These are phyloP conservation scores for Catharanthus roseus DNA, from an alignment of 257 asterid species.

Conservation along the genomic window DNA sequence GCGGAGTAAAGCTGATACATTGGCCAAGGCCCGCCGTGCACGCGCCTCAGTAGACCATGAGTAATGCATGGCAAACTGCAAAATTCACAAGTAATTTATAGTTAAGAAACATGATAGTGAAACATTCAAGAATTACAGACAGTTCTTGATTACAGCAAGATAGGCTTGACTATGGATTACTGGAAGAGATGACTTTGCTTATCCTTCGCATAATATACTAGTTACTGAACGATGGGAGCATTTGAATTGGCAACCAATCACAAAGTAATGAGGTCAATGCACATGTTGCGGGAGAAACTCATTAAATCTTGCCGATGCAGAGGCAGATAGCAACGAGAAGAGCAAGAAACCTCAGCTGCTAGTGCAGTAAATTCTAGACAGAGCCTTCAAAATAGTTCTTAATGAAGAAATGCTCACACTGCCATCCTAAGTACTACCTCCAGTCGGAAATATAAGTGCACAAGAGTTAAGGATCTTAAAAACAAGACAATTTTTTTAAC, in stretches of 20 bases:
- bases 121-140: background rate
- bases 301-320: too few relatives aligned
- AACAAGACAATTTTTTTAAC: too few relatives aligned
- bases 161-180: background rate
- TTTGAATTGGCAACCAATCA: background rate
- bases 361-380: background rate
- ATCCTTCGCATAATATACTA: background rate
- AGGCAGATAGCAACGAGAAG: background rate
- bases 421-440: background rate
- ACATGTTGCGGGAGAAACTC: background rate
- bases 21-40: slow-evolving; percentile 90
- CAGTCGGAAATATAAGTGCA: too few relatives aligned
- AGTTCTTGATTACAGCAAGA: slow-evolving; percentile 6
- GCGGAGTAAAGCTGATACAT: slow-evolving; percentile 90
- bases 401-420: background rate
- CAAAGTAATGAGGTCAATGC: background rate
- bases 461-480: too few relatives aligned
- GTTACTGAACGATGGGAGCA: background rate
- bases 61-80: slow-evolving; percentile 98
- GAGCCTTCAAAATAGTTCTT: background rate
- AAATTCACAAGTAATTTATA: slow-evolving; percentile 14
- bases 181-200: too few relatives aligned
- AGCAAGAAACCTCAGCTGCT: background rate
- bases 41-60: slow-evolving; percentile 99
- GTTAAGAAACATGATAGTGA: background rate